Evolutionary conservation across 2,329 filamentous ascomycete species (phyloP), one percentile per base, ranked within the genome.

Genomic region (Stemphylium beticola): DNA sequence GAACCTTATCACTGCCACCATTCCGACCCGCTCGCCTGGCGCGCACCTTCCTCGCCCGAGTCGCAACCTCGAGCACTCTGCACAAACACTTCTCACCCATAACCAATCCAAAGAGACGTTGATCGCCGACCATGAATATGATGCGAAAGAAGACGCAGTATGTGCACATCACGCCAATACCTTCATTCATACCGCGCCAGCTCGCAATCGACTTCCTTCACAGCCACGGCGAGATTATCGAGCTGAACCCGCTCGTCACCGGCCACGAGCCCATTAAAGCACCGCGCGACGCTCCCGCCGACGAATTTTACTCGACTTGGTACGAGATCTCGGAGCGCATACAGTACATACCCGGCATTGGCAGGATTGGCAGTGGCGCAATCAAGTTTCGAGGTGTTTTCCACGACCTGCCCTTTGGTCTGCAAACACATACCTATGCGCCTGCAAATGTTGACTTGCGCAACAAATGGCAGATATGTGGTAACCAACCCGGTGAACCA

Each of bases 241-340:
- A 84, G 31, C 77, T 90, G 57, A 89, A 89, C 65, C 87, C 87
- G 4, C 83, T 90, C 44, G 87, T 90, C 24, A 81, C 88, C 55
- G 78, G 78, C 33, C 83, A 87, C 77, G 84, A 84, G 60, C 77
- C 85, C 55, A 87, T 89, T 70, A 79, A 85, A 48, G 86, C 87
- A 1, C 87, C 87, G 24, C 86, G 86, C 75, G 81, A 87, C 75
- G 87, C 87, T 60, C 82, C 85, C 51, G 78, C 85, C 61, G 87
- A 90, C 74, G 87, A 90, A 74, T 90, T 82, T 76, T 90, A 88
- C 75, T 85, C 85, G 58, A 88, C 87, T 26, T 90, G 87, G 87
- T 90, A 90, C 72, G 86, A 90, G 74, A 89, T 90, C 67, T 83
- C 78, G 53, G 83, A 90, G 79, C 83, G 86, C 65, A 87, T 90